Percentiles rank a stretch among this genome's conserved stretches.
Conservation (phyloP, 2,329 filamentous ascomycete genomes). For the Clonostachys sp. region DNA sequence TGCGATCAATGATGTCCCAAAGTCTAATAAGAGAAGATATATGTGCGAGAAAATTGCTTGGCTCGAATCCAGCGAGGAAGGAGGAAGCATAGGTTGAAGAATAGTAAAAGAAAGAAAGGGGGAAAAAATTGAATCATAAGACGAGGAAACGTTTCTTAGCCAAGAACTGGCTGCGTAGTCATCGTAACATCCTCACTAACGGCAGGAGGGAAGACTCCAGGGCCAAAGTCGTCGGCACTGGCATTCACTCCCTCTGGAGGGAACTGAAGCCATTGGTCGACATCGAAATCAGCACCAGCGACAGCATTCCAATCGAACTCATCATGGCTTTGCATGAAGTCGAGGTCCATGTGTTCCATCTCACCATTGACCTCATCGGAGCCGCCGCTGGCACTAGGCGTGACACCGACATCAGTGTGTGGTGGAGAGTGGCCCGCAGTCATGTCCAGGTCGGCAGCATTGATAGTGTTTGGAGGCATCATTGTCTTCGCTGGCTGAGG, state of each 20-base stretch:
- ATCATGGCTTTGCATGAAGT: conserved; percentile 39
- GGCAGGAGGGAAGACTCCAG: not conserved
- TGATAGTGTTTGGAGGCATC: conserved; percentile 30
- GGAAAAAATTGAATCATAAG: not conserved
- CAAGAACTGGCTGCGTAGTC: not conserved
- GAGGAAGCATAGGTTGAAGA: not conserved
- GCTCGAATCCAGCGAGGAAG: not conserved
- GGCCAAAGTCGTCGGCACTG: not conserved
- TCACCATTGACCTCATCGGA: conserved; percentile 29
- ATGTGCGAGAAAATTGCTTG: not conserved
- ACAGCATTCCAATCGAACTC: conserved; percentile 52
- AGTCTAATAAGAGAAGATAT: not conserved
- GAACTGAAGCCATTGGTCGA: conserved; percentile 56
- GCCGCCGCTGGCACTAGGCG: conserved; percentile 38
- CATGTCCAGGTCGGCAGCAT: conserved; percentile 25
- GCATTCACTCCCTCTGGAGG: conserved; percentile 36
- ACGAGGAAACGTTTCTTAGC: not conserved
- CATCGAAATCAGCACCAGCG: conserved; percentile 48
- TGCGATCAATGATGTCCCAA: too few relatives aligned
- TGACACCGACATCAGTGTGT: conserved; percentile 38
- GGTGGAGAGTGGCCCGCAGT: conserved; percentile 31
- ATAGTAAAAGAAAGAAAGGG: not conserved
- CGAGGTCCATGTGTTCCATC: conserved; percentile 33
- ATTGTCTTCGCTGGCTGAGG: conserved; percentile 9
- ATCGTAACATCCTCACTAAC: not conserved